Conservation (phyloP, 2,329 filamentous ascomycete species). For the Corinectria fuckeliana region DNA sequence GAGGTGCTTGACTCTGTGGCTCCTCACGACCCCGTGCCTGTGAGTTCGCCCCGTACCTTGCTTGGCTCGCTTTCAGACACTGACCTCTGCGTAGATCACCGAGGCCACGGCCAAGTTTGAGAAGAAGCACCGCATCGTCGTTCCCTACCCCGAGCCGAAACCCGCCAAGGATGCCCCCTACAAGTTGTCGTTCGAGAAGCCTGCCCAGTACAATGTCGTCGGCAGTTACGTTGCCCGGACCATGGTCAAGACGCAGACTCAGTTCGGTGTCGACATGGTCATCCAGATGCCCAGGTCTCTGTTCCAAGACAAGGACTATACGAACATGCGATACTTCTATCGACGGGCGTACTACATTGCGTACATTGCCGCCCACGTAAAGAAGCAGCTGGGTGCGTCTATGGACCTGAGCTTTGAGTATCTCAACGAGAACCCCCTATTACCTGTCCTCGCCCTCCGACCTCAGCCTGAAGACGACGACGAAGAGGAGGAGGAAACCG, state of each 20-base stretch:
- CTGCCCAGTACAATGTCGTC: constrained; percentile 81
- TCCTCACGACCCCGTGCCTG: constrained; percentile 56
- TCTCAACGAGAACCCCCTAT: constrained; percentile 76
- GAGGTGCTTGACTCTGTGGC: constrained; percentile 58
- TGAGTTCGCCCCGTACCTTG: constrained; percentile 44
- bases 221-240: constrained; percentile 85
- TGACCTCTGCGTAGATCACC: constrained; percentile 58
- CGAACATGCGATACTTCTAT: constrained; percentile 93
- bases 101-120: constrained; percentile 73
- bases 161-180: constrained; percentile 80
- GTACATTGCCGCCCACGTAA: constrained; percentile 75
- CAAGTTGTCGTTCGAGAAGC: constrained; percentile 79
- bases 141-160: constrained; percentile 85
- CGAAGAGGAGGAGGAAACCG: constrained; percentile 18
- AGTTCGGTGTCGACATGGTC: constrained; percentile 77
- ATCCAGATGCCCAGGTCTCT: constrained; percentile 81
- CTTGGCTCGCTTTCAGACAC: neutral
- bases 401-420: constrained; percentile 69
- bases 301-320: constrained; percentile 94
- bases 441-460: constrained; percentile 67
- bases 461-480: constrained; percentile 39
- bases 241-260: constrained; percentile 68
- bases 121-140: constrained; percentile 69
- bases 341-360: constrained; percentile 92
- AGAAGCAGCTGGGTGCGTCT: constrained; percentile 58